Evolutionary conservation across 1,284 basidiomycete species (phyloP).

Genomic region (Tausonia pullulans): DNA sequence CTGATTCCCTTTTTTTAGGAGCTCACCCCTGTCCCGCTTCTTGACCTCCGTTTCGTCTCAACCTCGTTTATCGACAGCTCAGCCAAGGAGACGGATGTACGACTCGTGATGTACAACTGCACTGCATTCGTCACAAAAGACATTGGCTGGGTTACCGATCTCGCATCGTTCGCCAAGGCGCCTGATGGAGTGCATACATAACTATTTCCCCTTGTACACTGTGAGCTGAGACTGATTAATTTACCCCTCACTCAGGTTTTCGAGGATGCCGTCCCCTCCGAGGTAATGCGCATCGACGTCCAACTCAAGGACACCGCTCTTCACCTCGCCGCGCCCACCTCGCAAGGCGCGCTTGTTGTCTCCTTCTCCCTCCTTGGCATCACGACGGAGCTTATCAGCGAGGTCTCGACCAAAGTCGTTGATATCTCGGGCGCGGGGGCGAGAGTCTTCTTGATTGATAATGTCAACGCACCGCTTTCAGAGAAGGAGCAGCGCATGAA

Average conservation of each 20-base stretch:
- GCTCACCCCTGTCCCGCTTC: constrained; percentile 36
- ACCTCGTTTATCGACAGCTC: neutral
- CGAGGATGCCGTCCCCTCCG: constrained; percentile 83
- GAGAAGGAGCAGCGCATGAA: constrained; percentile 18
- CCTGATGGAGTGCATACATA: constrained; percentile 63
- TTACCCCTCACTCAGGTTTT: constrained; percentile 50
- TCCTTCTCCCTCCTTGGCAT: constrained; percentile 56
- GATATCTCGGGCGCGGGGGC: constrained; percentile 41
- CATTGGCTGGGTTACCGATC: constrained; percentile 51
- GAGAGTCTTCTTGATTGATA: constrained; percentile 53
- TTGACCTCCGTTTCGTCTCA: neutral
- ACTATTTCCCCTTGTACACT: neutral
- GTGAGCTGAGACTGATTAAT: neutral
- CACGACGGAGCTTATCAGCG: constrained; percentile 58
- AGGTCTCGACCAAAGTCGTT: constrained; percentile 47
- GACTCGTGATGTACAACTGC: constrained; percentile 46
- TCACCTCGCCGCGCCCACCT: constrained; percentile 47
- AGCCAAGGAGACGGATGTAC: constrained; percentile 4
- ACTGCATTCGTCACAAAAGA: constrained; percentile 56
- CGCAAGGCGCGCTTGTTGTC: constrained; percentile 54
- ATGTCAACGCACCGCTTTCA: constrained; percentile 34
- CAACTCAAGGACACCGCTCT: constrained; percentile 59
- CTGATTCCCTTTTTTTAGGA: constrained; percentile 13
- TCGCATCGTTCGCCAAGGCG: constrained; percentile 60
- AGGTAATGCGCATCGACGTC: constrained; percentile 61